A percentile compares a stretch with the other conserved stretches of the same genome.
phyloP scores from a whole-genome alignment of 805 yeast genomes.

The Saturnispora zaruensis region DNA sequence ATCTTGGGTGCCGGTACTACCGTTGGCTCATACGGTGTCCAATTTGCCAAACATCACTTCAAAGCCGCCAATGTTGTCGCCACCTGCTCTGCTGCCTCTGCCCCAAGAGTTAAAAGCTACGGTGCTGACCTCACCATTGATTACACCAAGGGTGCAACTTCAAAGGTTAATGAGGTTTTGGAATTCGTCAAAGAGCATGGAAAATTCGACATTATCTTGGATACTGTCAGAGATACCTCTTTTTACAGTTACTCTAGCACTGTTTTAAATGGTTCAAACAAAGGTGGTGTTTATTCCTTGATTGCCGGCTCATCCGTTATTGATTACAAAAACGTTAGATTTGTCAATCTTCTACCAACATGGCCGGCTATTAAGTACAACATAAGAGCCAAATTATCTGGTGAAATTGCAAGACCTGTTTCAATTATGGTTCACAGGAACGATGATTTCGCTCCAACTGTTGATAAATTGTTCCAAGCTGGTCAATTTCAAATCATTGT shows the following conservation, averaged over 20 bases:
- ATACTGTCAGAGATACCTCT: constrained; percentile 53
- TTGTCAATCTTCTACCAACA: constrained; percentile 21
- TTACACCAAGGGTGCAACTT: constrained; percentile 38
- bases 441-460: constrained; percentile 20
- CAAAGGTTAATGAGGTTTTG: constrained; percentile 30
- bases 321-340: constrained; percentile 26
- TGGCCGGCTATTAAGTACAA: constrained; percentile 14
- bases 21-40: constrained; percentile 51
- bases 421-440: constrained; percentile 7
- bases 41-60: constrained; percentile 43
- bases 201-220: constrained; percentile 55
- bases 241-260: constrained; percentile 29
- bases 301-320: constrained; percentile 48
- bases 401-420: constrained; percentile 11
- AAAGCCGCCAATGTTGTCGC: constrained; percentile 47
- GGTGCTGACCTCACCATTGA: constrained; percentile 59
- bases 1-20: constrained; percentile 70
- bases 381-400: constrained; percentile 13
- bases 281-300: constrained; percentile 43
- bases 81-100: constrained; percentile 32
- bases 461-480: constrained; percentile 37
- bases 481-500: constrained; percentile 39
- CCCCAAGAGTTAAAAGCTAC: constrained; percentile 16
- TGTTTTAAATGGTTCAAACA: constrained; percentile 37
- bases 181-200: constrained; percentile 30